phyloP scores from a whole-genome alignment of 225 moss, liverwort and hornwort species.

The Pseudoscleropodium purum region DNA sequence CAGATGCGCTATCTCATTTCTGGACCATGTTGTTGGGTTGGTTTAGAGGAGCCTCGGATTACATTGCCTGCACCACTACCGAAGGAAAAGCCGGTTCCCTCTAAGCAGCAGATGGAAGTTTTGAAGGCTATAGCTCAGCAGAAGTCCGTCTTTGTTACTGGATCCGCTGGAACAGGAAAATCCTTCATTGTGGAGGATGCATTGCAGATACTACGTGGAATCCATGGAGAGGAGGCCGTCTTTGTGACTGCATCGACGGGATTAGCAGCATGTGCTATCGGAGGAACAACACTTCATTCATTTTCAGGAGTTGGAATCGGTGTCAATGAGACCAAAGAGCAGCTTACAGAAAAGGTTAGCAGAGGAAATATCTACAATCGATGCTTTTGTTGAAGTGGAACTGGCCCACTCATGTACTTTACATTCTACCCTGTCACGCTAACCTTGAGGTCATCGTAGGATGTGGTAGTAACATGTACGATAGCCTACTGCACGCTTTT shows the following conservation, averaged over 20 bases:
- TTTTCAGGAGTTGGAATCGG: slow-evolving; percentile 69
- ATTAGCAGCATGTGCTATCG: slow-evolving; percentile 77
- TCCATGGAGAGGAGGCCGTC: slow-evolving; percentile 49
- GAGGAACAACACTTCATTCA: slow-evolving; percentile 78
- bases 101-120: slow-evolving; percentile 59
- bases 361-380: not conserved
- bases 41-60: not conserved
- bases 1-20: not conserved
- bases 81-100: slow-evolving; percentile 17
- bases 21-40: not conserved
- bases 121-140: slow-evolving; percentile 53
- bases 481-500: not conserved
- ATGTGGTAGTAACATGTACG: not conserved
- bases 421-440: not conserved
- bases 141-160: slow-evolving; percentile 74
- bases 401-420: not conserved
- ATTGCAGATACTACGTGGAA: slow-evolving; percentile 37
- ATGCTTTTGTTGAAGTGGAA: not conserved
- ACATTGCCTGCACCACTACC: not conserved
- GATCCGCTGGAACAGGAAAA: slow-evolving; percentile 87
- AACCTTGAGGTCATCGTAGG: not conserved
- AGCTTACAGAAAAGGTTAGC: slow-evolving; percentile 46
- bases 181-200: slow-evolving; percentile 68
- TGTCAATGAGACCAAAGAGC: slow-evolving; percentile 40
- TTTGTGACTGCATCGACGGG: slow-evolving; percentile 91